A percentile compares a stretch with the other conserved stretches of the same genome.
Evolutionary conservation across 805 yeast genomes (phyloP).

Genomic region (Brettanomyces nanus): DNA sequence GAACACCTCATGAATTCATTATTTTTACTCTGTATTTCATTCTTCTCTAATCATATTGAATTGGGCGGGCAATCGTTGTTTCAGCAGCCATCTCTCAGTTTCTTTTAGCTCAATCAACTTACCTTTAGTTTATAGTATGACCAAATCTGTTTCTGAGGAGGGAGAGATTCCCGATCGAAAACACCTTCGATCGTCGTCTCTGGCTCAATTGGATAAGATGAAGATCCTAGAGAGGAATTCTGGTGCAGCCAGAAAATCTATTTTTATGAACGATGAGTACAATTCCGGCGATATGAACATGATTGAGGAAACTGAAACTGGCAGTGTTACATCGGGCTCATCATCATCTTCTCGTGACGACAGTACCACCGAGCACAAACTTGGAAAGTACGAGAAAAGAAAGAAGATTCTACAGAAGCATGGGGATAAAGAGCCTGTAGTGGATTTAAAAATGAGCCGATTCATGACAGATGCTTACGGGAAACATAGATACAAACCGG

Average conservation of each 20-base stretch:
- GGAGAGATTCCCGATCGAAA: too few relatives aligned
- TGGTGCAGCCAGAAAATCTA: conserved; percentile 12
- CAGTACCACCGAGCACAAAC: neutral
- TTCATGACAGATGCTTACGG: conserved; percentile 13
- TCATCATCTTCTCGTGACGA: neutral
- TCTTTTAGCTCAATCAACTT: too few relatives aligned
- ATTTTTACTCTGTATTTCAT: too few relatives aligned
- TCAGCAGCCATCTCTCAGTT: too few relatives aligned
- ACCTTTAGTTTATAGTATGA: too few relatives aligned
- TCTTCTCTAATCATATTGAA: too few relatives aligned
- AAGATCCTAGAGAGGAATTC: conserved; percentile 11
- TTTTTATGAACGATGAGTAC: conserved; percentile 16
- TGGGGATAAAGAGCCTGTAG: neutral
- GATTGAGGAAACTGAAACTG: neutral
- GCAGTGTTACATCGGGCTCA: neutral
- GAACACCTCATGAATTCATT: too few relatives aligned
- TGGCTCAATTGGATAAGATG: conserved; percentile 1
- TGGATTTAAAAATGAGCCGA: neutral
- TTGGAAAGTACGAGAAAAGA: neutral
- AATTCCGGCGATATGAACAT: conserved; percentile 7
- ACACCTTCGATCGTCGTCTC: neutral
- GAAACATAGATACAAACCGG: conserved; percentile 19
- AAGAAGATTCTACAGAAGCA: neutral
- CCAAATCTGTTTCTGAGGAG: too few relatives aligned
- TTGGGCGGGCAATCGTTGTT: too few relatives aligned